These are phyloP conservation scores for Solanum appendiculatum DNA, from an alignment of 257 asterid genomes.

Conservation along the genomic window DNA sequence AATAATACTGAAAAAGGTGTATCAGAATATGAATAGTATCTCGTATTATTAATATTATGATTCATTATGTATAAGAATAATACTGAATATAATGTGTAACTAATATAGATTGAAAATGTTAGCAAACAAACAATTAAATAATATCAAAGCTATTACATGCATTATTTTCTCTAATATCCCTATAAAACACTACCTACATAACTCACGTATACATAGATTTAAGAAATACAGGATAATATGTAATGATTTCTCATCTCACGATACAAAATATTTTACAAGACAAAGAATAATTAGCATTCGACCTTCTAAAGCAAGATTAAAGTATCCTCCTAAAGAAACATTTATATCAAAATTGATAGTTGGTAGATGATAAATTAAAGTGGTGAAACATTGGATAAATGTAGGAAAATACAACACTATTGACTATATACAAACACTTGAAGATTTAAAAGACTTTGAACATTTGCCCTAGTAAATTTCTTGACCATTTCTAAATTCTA, in stretches of 20 bases:
- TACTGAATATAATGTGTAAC: not conserved
- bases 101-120: not conserved
- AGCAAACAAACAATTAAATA: not conserved
- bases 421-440: not conserved
- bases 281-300: too few species aligned
- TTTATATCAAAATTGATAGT: too few species aligned
- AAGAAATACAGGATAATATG: too few species aligned
- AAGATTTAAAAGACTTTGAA: not conserved
- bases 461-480: not conserved
- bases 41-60: fast-evolving
- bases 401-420: not conserved
- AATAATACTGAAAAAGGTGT: not conserved
- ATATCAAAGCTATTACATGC: not conserved
- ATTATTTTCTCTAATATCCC: not conserved
- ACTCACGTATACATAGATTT: not conserved
- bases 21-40: not conserved
- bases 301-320: not conserved
- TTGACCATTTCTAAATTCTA: not conserved
- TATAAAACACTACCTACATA: not conserved
- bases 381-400: not conserved
- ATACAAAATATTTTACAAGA: too few species aligned
- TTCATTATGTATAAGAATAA: not conserved
- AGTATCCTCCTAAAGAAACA: not conserved
- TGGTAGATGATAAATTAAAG: not conserved
- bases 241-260: not conserved